Percentiles rank a stretch among this genome's conserved stretches.
These are phyloP conservation scores for Penicillium sp. DNA, from an alignment of 2,329 filamentous ascomycete species.

Conservation along the genomic window DNA sequence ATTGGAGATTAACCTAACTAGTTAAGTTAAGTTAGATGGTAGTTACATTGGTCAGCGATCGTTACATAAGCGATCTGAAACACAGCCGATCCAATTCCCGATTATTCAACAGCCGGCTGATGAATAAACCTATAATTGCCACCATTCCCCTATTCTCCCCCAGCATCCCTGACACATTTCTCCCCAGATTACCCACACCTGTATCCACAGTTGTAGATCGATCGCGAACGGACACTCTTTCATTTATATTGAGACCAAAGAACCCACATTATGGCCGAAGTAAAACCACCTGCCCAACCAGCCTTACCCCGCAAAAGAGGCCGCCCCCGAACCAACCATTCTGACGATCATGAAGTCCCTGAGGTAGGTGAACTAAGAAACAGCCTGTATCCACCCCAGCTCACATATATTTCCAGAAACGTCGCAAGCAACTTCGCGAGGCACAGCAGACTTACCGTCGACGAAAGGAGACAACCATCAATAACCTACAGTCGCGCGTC, in stretches of 20 bases:
- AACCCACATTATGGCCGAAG: background rate
- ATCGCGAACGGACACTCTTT: background rate
- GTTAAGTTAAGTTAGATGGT: no score
- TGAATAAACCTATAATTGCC: conserved; percentile 1
- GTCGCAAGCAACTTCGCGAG: conserved; percentile 27
- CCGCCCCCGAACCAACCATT: conserved; percentile 21
- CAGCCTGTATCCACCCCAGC: background rate
- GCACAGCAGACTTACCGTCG: conserved; percentile 29
- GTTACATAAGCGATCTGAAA: background rate
- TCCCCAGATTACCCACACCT: background rate
- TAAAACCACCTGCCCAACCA: background rate
- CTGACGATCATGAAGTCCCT: conserved; percentile 21
- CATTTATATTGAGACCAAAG: background rate
- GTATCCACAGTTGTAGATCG: background rate
- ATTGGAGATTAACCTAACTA: no score
- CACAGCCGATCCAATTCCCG: conserved; percentile 5
- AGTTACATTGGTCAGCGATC: no score
- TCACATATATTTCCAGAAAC: conserved; percentile 20
- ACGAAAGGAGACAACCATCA: conserved; percentile 28
- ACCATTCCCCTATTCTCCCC: background rate
- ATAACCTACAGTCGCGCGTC: conserved; percentile 24
- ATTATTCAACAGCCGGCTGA: conserved; percentile 15
- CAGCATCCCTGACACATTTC: background rate
- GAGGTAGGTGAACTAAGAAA: conserved; percentile 18
- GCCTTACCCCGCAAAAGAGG: conserved; percentile 24